Base-by-base conservation (phyloP, 73 alveolate genomes). In the Urostyla sp. region DNA sequence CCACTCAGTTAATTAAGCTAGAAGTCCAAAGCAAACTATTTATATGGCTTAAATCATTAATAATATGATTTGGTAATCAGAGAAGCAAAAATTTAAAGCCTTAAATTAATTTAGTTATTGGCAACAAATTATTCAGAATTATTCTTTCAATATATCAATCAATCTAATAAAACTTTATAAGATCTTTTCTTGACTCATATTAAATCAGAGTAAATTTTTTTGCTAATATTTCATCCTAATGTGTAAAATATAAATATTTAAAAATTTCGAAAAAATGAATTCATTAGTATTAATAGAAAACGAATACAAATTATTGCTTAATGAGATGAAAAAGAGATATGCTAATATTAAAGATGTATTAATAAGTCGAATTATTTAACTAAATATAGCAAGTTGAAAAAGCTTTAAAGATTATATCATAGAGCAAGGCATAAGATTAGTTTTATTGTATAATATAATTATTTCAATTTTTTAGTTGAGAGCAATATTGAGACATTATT, bases 341-440 rank as follows among this genome's bases (percentile, higher is more conserved):
- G 49, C 72, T 6, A 43, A 59, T 50, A 26, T 77, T 34, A 59
- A 53, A 61, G 89, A 75, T 54, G 87, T 75, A 75, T 52, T 20
- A 23, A 30, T 73, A 36, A 7, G 7, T 18, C 16, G 7, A 2
- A 58, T 35, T 58, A 40, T 16, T 3, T 40, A 3, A 11, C n/a
- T 28, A 10, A 32, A 50, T 50, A 15, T 50, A 50, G 61, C 61
- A 27, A 15, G 61, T 50, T 50, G 61, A 50, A 50, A 50, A 50
- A 50, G 61, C 61, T 50, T 16, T 50, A 50, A 50, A 50, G 18
- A 50, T 50, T 8, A 50, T 50, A 50, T 50, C 61, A 50, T 18
- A 18, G 61, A 50, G 61, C 24, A 32, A 50, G n/a, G 36, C 61
- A 18, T 50, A 50, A 16, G 36, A 50, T 5, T 50, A 7, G 6